Evolutionary conservation across 2,329 filamentous ascomycete species (phyloP), one percentile per base, ranked within the genome.

Genomic region (Botrytis aclada): DNA sequence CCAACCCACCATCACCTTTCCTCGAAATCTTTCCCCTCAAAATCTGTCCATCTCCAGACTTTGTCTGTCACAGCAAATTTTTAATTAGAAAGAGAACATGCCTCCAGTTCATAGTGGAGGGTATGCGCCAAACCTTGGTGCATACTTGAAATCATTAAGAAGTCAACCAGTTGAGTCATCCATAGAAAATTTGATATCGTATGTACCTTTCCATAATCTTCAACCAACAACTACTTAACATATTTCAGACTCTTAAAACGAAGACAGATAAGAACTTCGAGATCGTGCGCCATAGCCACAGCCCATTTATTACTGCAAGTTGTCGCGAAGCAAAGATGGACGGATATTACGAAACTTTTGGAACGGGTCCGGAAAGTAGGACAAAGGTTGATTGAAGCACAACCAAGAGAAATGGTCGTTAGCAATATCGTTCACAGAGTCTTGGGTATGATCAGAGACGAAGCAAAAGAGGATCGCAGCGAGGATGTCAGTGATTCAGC

Each of bases 391-490:
- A 90, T 79, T 51, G 89, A 92, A 72, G 95, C 96, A 12, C 94
- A 97, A 79, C 95, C 95, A 25, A 89, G 92, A 74, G 96, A 98
- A 84, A 91, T 97, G 78, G 93, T 94, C 8, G 94, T 98, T 62
- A 95, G 94, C 70, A 99, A 99, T 80, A 95, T 99, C 77, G 93
- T 98, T 64, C 90, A 95, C 74, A 90, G 96, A 75, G 93, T 98
- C 3, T 85, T 99, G 54, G 93, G 94, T 61, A 87, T 99, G 76
- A 96, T 99, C 76, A 90, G 96, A 69, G 95, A 98, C 80, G 95
- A 98, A 80, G 92, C 93, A 56, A 91, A 93, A 78, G 93, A 97
- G 78, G 92, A 94, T 77, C 86, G 91, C 73, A 93, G 93, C 74
- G 90, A 84, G 66, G 88, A 79, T 77, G 74, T 73, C 29, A 80